Evolutionary conservation across 108 stramenopile genomes (phyloP).

Genomic region (Phaeodactylum tricornutum): DNA sequence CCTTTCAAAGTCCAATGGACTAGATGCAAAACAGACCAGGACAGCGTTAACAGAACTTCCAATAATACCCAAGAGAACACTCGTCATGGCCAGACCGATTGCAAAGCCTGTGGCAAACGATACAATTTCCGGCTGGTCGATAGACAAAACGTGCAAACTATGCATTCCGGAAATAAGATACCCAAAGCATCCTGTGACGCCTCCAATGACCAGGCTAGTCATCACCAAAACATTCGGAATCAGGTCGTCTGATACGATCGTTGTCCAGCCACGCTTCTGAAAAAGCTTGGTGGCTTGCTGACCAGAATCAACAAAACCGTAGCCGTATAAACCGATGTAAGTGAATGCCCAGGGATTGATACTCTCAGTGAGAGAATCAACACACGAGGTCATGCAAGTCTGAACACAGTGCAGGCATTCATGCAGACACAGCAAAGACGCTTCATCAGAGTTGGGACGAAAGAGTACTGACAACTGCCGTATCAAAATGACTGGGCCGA

Average conservation of each 20-base stretch:
- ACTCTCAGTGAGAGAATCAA: slow-evolving; percentile 46
- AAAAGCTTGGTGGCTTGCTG: slow-evolving; percentile 67
- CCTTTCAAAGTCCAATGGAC: slow-evolving; percentile 69
- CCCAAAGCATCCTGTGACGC: slow-evolving; percentile 60
- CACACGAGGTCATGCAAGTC: slow-evolving; percentile 44
- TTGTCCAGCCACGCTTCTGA: slow-evolving; percentile 73
- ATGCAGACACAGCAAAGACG: slow-evolving; percentile 60
- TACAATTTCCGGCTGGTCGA: slow-evolving; percentile 32
- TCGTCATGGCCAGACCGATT: slow-evolving; percentile 65
- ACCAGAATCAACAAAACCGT: slow-evolving; percentile 65
- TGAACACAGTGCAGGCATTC: slow-evolving; percentile 60
- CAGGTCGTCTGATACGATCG: slow-evolving; percentile 82
- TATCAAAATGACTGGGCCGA: slow-evolving; percentile 68
- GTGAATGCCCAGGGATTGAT: slow-evolving; percentile 84
- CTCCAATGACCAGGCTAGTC: slow-evolving; percentile 64
- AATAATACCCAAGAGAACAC: slow-evolving; percentile 65
- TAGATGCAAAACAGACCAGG: slow-evolving; percentile 85
- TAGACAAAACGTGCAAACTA: slow-evolving; percentile 28
- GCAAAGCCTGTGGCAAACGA: slow-evolving; percentile 63
- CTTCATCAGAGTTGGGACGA: slow-evolving; percentile 45
- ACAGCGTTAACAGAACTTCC: slow-evolving; percentile 76
- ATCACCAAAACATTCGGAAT: slow-evolving; percentile 65
- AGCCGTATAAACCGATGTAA: slow-evolving; percentile 82
- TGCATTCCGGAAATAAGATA: slow-evolving; percentile 44
- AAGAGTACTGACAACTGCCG: slow-evolving; percentile 59